Evolutionary conservation across 1,284 basidiomycete species (phyloP).

Genomic region (Psilocybe mexicana): DNA sequence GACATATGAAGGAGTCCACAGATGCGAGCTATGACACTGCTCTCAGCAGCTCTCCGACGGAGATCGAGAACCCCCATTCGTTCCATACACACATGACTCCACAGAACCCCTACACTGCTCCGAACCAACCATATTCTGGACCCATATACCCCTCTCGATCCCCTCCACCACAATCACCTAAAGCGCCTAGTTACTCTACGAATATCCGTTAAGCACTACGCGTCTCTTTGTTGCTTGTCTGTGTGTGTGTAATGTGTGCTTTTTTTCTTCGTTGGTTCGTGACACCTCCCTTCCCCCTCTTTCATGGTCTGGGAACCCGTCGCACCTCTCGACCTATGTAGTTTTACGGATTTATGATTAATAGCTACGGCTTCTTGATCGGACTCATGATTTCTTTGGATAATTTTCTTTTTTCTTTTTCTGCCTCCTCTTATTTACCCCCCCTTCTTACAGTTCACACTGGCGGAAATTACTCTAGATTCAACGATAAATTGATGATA

Average conservation of each 20-base stretch:
- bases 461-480: too few relatives aligned
- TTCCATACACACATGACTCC: background rate
- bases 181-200: conserved; percentile 7
- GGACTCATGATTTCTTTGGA: background rate
- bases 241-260: too few relatives aligned
- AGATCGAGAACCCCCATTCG: conserved; percentile 4
- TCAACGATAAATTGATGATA: too few relatives aligned
- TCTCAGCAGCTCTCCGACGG: conserved; percentile 13
- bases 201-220: conserved; percentile 2
- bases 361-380: background rate
- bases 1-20: conserved; percentile 23
- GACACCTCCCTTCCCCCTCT: too few relatives aligned
- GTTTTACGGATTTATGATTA: background rate
- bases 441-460: too few relatives aligned
- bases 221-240: background rate
- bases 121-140: conserved; percentile 5
- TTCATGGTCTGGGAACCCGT: too few relatives aligned
- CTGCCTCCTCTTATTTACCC: too few relatives aligned
- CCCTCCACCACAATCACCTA: conserved; percentile 6
- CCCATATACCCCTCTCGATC: conserved; percentile 1
- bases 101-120: background rate
- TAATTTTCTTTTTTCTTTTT: too few relatives aligned
- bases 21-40: conserved; percentile 26
- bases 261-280: background rate
- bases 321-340: too few relatives aligned